Evolutionary conservation across 2,329 filamentous ascomycete species (phyloP).

Genomic region (Tolypocladium paradoxum): DNA sequence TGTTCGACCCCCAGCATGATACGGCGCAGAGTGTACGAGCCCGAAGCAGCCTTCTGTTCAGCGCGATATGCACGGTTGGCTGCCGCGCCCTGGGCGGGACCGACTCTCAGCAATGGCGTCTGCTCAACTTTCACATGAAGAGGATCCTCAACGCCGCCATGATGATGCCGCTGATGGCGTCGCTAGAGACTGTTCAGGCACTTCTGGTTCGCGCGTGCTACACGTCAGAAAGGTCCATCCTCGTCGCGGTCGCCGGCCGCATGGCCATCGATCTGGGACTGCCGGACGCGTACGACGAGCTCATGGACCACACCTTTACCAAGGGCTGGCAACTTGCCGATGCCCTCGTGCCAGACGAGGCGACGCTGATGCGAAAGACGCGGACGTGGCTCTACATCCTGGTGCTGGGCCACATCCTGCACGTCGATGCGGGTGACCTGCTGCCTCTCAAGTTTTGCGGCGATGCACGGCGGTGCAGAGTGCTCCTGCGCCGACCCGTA

Average conservation of each 20-base stretch:
- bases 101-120: conserved; percentile 25
- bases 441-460: conserved; percentile 22
- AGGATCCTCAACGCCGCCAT: conserved; percentile 29
- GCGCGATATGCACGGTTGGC: conserved; percentile 40
- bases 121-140: conserved; percentile 32
- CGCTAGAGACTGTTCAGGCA: conserved; percentile 39
- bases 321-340: not conserved
- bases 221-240: conserved; percentile 36
- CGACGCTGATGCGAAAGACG: conserved; percentile 26
- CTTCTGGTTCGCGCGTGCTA: conserved; percentile 41
- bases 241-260: conserved; percentile 37
- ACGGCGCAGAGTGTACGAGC: conserved; percentile 31
- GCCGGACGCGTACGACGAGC: conserved; percentile 29
- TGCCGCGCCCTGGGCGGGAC: conserved; percentile 32
- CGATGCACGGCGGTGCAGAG: conserved; percentile 33
- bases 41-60: conserved; percentile 38
- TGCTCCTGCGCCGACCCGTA: conserved; percentile 29
- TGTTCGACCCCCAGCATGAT: conserved; percentile 23
- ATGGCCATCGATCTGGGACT: conserved; percentile 39
- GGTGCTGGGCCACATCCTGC: conserved; percentile 39
- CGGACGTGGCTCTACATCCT: conserved; percentile 42
- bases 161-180: conserved; percentile 13
- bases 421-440: conserved; percentile 24
- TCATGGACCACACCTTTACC: conserved; percentile 13
- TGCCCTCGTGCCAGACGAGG: conserved; percentile 10